These are phyloP conservation scores for Huntiella savannae DNA, from an alignment of 2,329 filamentous ascomycete genomes.

Conservation along the genomic window DNA sequence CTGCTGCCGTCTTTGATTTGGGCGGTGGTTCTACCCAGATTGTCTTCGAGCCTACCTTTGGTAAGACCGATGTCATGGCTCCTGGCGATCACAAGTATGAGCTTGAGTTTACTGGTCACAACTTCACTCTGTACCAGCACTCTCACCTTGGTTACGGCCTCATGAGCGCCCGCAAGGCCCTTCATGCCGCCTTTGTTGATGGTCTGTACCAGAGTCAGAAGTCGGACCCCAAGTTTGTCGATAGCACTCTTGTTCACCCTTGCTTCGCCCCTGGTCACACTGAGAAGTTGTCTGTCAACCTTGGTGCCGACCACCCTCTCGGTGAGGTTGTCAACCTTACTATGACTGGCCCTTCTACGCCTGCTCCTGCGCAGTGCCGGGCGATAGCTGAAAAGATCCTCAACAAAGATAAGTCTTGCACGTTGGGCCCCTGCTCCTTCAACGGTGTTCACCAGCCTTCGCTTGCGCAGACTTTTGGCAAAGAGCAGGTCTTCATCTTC, in stretches of 20 bases:
- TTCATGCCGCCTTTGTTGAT: conserved; percentile 59
- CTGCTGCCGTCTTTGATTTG: conserved; percentile 87
- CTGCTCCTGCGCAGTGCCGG: conserved; percentile 72
- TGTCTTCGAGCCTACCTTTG: conserved; percentile 92
- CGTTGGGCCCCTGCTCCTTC: conserved; percentile 86
- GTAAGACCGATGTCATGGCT: conserved; percentile 67
- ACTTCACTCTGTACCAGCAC: conserved; percentile 92
- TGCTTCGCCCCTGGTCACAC: conserved; percentile 66
- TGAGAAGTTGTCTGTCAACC: conserved; percentile 49
- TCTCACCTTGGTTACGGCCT: conserved; percentile 93
- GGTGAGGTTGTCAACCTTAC: conserved; percentile 50
- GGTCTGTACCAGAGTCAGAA: conserved; percentile 47
- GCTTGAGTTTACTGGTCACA: conserved; percentile 71
- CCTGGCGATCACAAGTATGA: conserved; percentile 93
- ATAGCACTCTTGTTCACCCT: conserved; percentile 56
- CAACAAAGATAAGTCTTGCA: conserved; percentile 67
- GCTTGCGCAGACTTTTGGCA: conserved; percentile 75
- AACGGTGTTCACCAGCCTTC: conserved; percentile 91
- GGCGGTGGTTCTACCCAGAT: conserved; percentile 96
- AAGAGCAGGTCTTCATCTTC: conserved; percentile 88
- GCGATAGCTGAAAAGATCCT: conserved; percentile 78
- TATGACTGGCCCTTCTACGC: conserved; percentile 66
- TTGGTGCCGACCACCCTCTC: conserved; percentile 46
- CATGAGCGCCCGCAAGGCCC: conserved; percentile 79
- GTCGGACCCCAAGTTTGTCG: conserved; percentile 46